These are phyloP conservation scores for Lentinus polychrous DNA, from an alignment of 1,284 basidiomycete genomes.

Conservation along the genomic window DNA sequence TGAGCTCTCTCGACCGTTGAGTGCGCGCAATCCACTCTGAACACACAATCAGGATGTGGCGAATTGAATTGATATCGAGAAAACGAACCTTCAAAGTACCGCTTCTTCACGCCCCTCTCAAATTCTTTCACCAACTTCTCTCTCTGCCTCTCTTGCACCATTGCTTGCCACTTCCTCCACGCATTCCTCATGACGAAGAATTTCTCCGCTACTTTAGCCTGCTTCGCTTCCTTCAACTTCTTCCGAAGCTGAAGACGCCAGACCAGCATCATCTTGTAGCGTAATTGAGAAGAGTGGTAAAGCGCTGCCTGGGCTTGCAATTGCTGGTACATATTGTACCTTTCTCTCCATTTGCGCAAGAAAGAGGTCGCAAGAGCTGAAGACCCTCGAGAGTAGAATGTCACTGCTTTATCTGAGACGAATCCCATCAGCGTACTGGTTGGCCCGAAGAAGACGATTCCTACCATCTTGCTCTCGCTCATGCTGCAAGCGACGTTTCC, in stretches of 20 bases:
- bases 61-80: background rate
- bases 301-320: conserved; percentile 37
- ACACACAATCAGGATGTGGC: conserved; percentile 43
- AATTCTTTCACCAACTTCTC: conserved; percentile 40
- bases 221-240: conserved; percentile 43
- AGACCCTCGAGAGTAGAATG: conserved; percentile 41
- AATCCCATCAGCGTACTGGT: background rate
- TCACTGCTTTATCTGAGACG: conserved; percentile 39
- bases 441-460: conserved; percentile 2
- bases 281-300: conserved; percentile 38
- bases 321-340: conserved; percentile 36
- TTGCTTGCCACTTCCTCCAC: conserved; percentile 47
- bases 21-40: conserved; percentile 25
- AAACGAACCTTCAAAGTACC: conserved; percentile 41
- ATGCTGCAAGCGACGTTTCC: conserved; percentile 43
- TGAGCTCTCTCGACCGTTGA: conserved; percentile 27
- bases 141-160: conserved; percentile 41
- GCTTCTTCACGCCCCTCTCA: conserved; percentile 31
- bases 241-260: conserved; percentile 57
- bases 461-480: conserved; percentile 41
- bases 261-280: conserved; percentile 39
- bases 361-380: conserved; percentile 32
- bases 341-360: conserved; percentile 46
- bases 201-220: conserved; percentile 52
- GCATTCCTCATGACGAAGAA: conserved; percentile 45